Base-by-base conservation (phyloP, 225 moss, liverwort and hornwort species). In the Anthoceros angustus region DNA sequence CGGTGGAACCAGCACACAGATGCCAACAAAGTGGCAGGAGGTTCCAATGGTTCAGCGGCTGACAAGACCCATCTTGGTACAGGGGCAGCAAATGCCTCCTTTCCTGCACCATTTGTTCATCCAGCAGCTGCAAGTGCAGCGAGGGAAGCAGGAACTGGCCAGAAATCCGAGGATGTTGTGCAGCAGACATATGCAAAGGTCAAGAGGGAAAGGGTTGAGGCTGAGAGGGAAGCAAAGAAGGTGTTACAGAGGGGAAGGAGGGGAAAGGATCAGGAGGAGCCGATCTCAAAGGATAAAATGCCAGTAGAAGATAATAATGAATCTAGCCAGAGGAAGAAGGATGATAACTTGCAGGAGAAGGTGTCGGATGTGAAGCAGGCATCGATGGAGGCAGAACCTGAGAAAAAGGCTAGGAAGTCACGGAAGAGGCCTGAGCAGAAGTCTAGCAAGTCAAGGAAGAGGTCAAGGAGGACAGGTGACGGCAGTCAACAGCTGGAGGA, bases 151-250 rank as follows among this genome's bases (percentile, higher is more conserved):
- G n/a, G 55, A 20, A 55, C 55, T 55, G 55, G n/a, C 23, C n/a
- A 18, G n/a, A 55, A 55, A 15, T 9, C 55, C 23, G 84, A 84
- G 10, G 79, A 81, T 65, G 70, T 91, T 25, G 91, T 85, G 16
- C 83, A 85, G 62, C 86, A 94, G 72, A 80, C 81, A 15, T 89
- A 64, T 60, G 77, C 80, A 2, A 87, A 75, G 75, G 79, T 75
- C 41, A 84, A 80, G 75, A 82, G 78, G 70, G 86, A 88, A 1
- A 76, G 88, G 75, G 72, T 85, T 39, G 83, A 83, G 69, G 82
- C 82, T n/a, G 87, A 87, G 77, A 89, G 80, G 74, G 90, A 87
- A 65, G 41, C 72, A 16, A 94, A 87, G 77, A 89, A 74, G 67
- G 93, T 79, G 64, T 75, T 75, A 14, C 80, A 83, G 70, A 85